Percentiles rank a stretch among this genome's conserved stretches.
Evolutionary conservation across 768 basidiomycete species (phyloP).

Genomic region (Boletus subcaerulescens): DNA sequence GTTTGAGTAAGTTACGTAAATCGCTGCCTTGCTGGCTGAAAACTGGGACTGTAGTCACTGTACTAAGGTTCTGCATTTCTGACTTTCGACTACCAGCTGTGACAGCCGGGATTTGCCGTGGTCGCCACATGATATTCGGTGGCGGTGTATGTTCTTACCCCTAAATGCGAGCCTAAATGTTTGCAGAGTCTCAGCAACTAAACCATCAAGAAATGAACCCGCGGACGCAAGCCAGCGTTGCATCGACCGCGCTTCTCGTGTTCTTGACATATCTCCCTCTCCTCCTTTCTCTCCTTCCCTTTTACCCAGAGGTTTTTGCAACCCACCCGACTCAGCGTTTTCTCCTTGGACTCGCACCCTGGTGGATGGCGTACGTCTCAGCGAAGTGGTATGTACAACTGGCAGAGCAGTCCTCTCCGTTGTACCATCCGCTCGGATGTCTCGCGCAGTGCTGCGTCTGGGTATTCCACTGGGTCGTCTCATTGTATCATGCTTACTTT

Average conservation of each 20-base stretch:
- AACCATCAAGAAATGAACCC: slow-evolving; percentile 4
- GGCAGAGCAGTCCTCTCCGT: slow-evolving; percentile 16
- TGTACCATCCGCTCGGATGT: slow-evolving; percentile 26
- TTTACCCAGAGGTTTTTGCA: slow-evolving; percentile 7
- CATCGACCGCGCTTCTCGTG: slow-evolving; percentile 10
- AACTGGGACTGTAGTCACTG: too few species aligned
- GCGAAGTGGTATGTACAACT: slow-evolving; percentile 23
- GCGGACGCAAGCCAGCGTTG: not conserved
- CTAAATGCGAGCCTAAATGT: slow-evolving; percentile 1
- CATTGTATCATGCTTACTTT: slow-evolving; percentile 19
- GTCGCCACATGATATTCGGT: too few species aligned
- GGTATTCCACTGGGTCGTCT: slow-evolving; percentile 24
- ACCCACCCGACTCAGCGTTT: slow-evolving; percentile 15
- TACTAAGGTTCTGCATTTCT: too few species aligned
- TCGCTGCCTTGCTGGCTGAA: too few species aligned
- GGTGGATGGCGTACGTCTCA: slow-evolving; percentile 17
- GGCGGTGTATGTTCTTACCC: slow-evolving; percentile 10
- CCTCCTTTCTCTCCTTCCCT: slow-evolving; percentile 16
- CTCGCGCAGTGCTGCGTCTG: slow-evolving; percentile 23
- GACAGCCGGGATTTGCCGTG: too few species aligned
- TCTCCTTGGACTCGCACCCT: slow-evolving; percentile 21
- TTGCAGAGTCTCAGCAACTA: not conserved
- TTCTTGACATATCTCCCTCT: slow-evolving; percentile 13
- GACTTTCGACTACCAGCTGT: too few species aligned
- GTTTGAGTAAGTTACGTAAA: too few species aligned